These are phyloP conservation scores for Nicotiana noctiflora DNA, from an alignment of 257 asterid species.

Conservation along the genomic window DNA sequence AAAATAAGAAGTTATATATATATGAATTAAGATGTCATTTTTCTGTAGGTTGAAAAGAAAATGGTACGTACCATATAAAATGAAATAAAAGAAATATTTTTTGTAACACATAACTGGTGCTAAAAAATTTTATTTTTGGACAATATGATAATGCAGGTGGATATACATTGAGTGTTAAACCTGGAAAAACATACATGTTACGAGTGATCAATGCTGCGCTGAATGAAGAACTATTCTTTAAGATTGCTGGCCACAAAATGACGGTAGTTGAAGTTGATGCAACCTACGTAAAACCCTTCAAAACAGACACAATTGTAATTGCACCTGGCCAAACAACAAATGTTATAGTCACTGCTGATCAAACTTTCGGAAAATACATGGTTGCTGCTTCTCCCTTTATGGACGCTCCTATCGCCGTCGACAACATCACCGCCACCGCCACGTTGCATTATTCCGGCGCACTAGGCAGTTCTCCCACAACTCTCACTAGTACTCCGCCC, in stretches of 20 bases:
- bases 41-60: too few species aligned
- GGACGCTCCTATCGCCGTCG: slow-evolving; percentile 61
- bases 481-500: slow-evolving; percentile 46
- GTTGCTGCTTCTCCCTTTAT: slow-evolving; percentile 72
- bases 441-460: slow-evolving; percentile 70
- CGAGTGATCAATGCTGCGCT: slow-evolving; percentile 89
- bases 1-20: too few species aligned
- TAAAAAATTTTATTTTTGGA: neutral
- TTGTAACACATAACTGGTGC: too few species aligned
- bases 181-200: slow-evolving; percentile 71
- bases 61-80: too few species aligned
- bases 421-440: slow-evolving; percentile 81
- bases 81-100: too few species aligned
- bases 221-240: slow-evolving; percentile 88
- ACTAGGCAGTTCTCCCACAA: slow-evolving; percentile 26
- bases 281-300: slow-evolving; percentile 79
- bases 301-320: slow-evolving; percentile 54
- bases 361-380: slow-evolving; percentile 57
- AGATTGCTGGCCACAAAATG: slow-evolving; percentile 72
- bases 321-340: slow-evolving; percentile 92
- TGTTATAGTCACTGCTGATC: slow-evolving; percentile 50
- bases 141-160: slow-evolving; percentile 36
- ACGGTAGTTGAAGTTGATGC: slow-evolving; percentile 95
- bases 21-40: too few species aligned
- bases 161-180: slow-evolving; percentile 46